A percentile compares a stretch with the other conserved stretches of the same genome.
These are phyloP conservation scores for Sordariomycetes sp. DNA, from an alignment of 2,329 filamentous ascomycete species.

Conservation along the genomic window DNA sequence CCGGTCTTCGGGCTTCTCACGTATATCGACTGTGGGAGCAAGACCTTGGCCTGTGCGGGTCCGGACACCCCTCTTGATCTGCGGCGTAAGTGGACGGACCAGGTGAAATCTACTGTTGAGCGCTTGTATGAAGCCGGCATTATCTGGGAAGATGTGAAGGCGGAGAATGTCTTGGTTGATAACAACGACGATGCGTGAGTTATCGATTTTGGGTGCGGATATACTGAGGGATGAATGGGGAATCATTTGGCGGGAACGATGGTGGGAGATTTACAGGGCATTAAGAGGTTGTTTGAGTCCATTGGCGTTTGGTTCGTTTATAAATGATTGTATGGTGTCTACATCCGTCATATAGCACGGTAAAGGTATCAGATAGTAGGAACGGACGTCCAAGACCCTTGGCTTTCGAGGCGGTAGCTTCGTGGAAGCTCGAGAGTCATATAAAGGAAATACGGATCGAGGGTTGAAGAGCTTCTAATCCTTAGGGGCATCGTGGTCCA, in stretches of 20 bases:
- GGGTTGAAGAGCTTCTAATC: no score
- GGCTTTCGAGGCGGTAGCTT: no score
- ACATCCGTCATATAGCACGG: no score
- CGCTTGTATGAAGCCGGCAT: slow-evolving; percentile 10
- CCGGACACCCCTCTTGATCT: background rate
- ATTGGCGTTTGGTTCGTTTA: no score
- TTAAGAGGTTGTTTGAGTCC: no score
- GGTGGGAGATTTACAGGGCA: slow-evolving; percentile 13
- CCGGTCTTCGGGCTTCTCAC: slow-evolving; percentile 8
- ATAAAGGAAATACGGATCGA: no score
- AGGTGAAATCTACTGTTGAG: slow-evolving; percentile 8
- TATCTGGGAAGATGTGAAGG: slow-evolving; percentile 15
- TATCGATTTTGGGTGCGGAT: slow-evolving; percentile 17
- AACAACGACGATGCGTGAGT: slow-evolving; percentile 14
- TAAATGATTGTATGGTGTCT: no score
- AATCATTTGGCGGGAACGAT: slow-evolving; percentile 10
- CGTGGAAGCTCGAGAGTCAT: no score
- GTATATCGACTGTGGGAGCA: slow-evolving; percentile 5
- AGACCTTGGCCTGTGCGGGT: background rate
- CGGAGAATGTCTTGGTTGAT: slow-evolving; percentile 16
- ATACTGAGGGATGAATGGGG: slow-evolving; percentile 16
- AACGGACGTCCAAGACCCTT: no score
- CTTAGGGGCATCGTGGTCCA: no score
- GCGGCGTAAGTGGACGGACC: slow-evolving; percentile 9
- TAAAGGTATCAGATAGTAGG: no score